Base-by-base conservation (phyloP, 345 rosid species). In the Eucalyptus regnans region DNA sequence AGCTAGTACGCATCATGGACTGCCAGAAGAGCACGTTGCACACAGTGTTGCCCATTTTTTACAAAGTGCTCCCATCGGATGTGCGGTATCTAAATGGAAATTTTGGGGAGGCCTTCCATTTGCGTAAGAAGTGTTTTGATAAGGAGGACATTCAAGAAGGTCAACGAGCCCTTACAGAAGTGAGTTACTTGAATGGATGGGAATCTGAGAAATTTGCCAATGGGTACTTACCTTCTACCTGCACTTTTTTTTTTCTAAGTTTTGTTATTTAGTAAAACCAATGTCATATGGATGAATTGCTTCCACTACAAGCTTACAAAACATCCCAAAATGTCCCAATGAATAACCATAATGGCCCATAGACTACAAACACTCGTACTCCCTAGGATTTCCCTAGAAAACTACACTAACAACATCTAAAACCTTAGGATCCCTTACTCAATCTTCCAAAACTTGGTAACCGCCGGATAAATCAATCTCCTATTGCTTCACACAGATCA, bases 221-320 rank as follows among this genome's bases (percentile, higher is more conserved):
- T 5, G 79, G 79, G 79, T 66, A 31, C 22, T 2, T 66, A 1
- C 2, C 76, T 64, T 15, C 11, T 4, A 0, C 20, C 41, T 31
- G 0, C 16, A 3, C 20, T 14, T 7, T 15, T n/a, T 5, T 64
- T 3, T 4, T 2, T 2, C 1, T 31, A 31, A 66, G 9, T 1
- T 0, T 7, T 51, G 54, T 51, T 16, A 51, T 51, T 16, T 51
- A 51, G n/a, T n/a, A n/a, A n/a, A 51, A 51, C 20, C 54, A 51
- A 9, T 16, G 7, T 7, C 8, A 68, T 16, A 9, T 33, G 44
- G 80, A 68, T 68, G 7, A 17, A 33, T 0, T 31, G 0, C 79
- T 66, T 7, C 3, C 41, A 66, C 41, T 31, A 15, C 17, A 62
- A 12, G 71, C 71, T 29, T 7, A 29, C 33, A 12, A 62, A 29